Evolutionary conservation across 2,329 filamentous ascomycete species (phyloP).

Genomic region (Fusarium sarcochroum): DNA sequence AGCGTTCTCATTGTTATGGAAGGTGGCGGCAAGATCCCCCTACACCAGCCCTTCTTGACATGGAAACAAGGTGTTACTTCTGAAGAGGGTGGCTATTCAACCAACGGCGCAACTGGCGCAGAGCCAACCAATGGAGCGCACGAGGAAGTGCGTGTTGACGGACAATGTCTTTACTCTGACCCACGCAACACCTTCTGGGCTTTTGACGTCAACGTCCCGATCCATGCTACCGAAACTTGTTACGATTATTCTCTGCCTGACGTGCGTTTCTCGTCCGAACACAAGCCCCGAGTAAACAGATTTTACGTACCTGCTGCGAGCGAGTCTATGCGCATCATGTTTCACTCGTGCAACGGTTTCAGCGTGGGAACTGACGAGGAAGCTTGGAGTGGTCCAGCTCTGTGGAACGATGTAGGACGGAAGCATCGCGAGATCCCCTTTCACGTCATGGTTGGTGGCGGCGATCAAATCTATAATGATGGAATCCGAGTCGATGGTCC

Average conservation of each 20-base stretch:
- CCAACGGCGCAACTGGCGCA: slow-evolving; percentile 49
- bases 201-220: slow-evolving; percentile 85
- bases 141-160: slow-evolving; percentile 58
- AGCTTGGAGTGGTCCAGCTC: slow-evolving; percentile 87
- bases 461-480: slow-evolving; percentile 98
- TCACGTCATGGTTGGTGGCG: slow-evolving; percentile 95
- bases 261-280: slow-evolving; percentile 71
- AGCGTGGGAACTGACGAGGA: slow-evolving; percentile 88
- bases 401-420: slow-evolving; percentile 95
- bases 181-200: slow-evolving; percentile 88
- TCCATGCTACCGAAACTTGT: slow-evolving; percentile 76
- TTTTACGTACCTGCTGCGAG: slow-evolving; percentile 89
- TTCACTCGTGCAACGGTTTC: slow-evolving; percentile 98
- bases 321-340: slow-evolving; percentile 98
- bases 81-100: slow-evolving; percentile 37
- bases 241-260: slow-evolving; percentile 84
- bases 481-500: slow-evolving; percentile 88
- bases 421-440: slow-evolving; percentile 85
- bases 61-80: slow-evolving; percentile 61
- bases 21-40: slow-evolving; percentile 74
- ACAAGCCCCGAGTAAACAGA: slow-evolving; percentile 70
- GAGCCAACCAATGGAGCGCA: slow-evolving; percentile 53
- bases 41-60: slow-evolving; percentile 70
- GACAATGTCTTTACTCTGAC: slow-evolving; percentile 74
- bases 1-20: slow-evolving; percentile 87